Percentiles rank a stretch among this genome's conserved stretches.
Evolutionary conservation across 257 asterid species (phyloP).

Genomic region (Apocynum venetum): DNA sequence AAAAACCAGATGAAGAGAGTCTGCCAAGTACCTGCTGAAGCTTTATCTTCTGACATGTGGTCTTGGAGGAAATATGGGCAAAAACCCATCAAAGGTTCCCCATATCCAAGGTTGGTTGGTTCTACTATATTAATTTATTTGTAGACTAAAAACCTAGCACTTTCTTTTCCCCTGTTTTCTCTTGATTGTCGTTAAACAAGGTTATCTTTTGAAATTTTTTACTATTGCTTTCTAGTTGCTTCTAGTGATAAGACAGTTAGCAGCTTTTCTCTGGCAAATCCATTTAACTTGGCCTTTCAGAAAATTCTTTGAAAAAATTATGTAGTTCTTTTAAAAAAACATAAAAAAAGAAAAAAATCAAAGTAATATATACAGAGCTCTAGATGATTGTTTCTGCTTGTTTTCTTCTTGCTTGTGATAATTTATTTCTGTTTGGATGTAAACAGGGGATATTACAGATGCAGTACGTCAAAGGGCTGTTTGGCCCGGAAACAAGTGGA

Average conservation of each 20-base stretch:
- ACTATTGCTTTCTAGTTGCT: neutral
- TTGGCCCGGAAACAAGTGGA: conserved; percentile 96
- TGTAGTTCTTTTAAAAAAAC: neutral
- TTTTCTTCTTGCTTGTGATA: neutral
- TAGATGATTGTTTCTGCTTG: neutral
- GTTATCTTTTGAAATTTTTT: neutral
- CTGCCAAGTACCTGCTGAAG: conserved; percentile 74
- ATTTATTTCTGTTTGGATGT: neutral
- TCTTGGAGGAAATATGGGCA: conserved; percentile 99
- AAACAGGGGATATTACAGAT: conserved; percentile 86
- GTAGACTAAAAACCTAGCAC: neutral
- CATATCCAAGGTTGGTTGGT: conserved; percentile 65
- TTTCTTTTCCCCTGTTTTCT: neutral
- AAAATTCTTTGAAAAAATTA: neutral
- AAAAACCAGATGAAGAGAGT: conserved; percentile 73
- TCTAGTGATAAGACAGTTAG: neutral
- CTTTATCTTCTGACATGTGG: conserved; percentile 79
- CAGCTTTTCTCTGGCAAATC: neutral
- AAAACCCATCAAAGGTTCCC: conserved; percentile 93
- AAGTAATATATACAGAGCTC: neutral
- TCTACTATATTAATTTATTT: neutral
- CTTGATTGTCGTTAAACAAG: neutral
- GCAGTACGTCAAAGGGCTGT: conserved; percentile 93
- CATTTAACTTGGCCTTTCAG: neutral
- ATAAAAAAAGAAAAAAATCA: neutral